Percentiles rank a stretch among this genome's conserved stretches.
These are phyloP conservation scores for Solanum bulbocastanum DNA, from an alignment of 257 asterid species.

Conservation along the genomic window DNA sequence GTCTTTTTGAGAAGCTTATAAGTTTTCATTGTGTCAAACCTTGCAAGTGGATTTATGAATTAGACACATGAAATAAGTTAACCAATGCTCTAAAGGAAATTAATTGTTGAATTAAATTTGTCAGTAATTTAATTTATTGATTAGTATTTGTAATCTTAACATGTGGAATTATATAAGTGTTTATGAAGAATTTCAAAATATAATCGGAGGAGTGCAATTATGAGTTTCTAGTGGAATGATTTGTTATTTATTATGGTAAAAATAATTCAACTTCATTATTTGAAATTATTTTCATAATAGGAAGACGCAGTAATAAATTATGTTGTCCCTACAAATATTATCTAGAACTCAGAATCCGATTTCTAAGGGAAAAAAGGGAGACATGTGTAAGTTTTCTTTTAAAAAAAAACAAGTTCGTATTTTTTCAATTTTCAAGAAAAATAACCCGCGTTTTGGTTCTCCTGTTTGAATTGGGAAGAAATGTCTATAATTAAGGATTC, in stretches of 20 bases:
- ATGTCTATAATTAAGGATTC: too few species aligned
- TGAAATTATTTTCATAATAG: background rate
- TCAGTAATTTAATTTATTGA: background rate
- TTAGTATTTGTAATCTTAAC: too few species aligned
- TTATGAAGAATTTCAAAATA: too few species aligned
- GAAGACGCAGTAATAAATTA: background rate
- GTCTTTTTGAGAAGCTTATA: background rate
- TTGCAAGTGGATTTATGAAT: too few species aligned
- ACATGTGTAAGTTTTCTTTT: background rate
- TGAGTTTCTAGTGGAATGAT: background rate
- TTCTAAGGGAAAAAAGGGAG: background rate
- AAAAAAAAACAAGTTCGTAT: background rate
- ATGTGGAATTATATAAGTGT: too few species aligned
- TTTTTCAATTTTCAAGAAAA: background rate
- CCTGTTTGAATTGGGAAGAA: rapidly evolving
- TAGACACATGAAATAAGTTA: background rate
- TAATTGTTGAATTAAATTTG: too few species aligned
- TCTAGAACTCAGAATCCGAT: background rate
- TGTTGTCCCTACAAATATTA: background rate
- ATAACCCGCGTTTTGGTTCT: background rate
- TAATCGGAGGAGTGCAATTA: too few species aligned
- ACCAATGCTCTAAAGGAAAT: background rate
- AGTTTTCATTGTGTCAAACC: too few species aligned
- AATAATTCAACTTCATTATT: background rate
- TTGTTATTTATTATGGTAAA: background rate